These are phyloP conservation scores for Triadica sebifera DNA, from an alignment of 345 rosid species.

Conservation along the genomic window DNA sequence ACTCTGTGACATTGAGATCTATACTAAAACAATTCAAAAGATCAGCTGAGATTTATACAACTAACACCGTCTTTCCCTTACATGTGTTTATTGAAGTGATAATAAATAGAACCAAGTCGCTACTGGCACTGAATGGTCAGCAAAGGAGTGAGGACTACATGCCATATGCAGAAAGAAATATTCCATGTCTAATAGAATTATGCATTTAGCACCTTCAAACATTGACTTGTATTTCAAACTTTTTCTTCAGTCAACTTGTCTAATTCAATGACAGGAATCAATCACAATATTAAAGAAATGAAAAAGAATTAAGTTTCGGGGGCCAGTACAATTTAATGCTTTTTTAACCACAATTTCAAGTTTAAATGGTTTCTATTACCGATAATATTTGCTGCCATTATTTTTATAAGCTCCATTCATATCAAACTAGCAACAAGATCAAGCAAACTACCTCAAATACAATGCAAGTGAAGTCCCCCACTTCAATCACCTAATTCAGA, in stretches of 20 bases:
- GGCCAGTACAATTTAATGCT: neutral
- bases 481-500: no score
- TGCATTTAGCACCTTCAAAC: neutral
- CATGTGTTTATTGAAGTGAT: neutral
- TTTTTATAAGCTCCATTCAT: neutral
- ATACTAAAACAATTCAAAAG: neutral
- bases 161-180: neutral
- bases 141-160: neutral
- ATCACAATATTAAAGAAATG: neutral
- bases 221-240: neutral
- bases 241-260: neutral
- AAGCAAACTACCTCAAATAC: no score
- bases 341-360: neutral
- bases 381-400: neutral
- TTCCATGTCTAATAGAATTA: neutral
- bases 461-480: no score
- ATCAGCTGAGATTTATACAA: neutral
- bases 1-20: neutral
- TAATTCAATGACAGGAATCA: neutral
- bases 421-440: no score
- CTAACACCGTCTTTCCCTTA: neutral
- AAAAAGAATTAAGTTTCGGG: neutral
- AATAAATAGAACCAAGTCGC: neutral
- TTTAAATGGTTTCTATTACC: neutral
- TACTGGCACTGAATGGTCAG: neutral